These are phyloP conservation scores for Protostelium mycophagum DNA, from an alignment of 78 protist species.

Conservation along the genomic window DNA sequence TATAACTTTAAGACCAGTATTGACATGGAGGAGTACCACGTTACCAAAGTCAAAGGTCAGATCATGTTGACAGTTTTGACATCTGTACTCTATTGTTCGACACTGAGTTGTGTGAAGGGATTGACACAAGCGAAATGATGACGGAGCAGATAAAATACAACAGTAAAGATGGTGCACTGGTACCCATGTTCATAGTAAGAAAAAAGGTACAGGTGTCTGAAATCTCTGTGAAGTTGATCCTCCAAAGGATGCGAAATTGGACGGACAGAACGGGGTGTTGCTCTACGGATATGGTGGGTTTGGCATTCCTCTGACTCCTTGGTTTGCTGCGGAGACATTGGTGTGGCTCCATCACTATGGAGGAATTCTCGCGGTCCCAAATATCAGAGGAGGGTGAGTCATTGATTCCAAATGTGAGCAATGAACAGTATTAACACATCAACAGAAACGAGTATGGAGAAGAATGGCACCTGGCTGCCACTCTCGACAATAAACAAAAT, in stretches of 20 bases:
- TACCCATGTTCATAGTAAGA: slow-evolving; percentile 90
- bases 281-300: slow-evolving; percentile 94
- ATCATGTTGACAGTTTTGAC: background rate
- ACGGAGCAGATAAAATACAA: slow-evolving; percentile 76
- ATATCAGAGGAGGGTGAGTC: slow-evolving; percentile 86
- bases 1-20: slow-evolving; percentile 9
- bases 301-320: slow-evolving; percentile 64
- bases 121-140: slow-evolving; percentile 26
- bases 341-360: slow-evolving; percentile 51
- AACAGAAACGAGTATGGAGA: slow-evolving; percentile 86
- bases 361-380: slow-evolving; percentile 80
- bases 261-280: slow-evolving; percentile 16
- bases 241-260: background rate
- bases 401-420: too few species aligned
- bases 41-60: background rate
- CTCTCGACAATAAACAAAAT: slow-evolving; percentile 58
- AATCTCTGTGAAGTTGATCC: background rate
- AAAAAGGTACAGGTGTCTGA: slow-evolving; percentile 10
- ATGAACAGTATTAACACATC: too few species aligned
- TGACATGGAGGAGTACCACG: slow-evolving; percentile 14
- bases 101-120: slow-evolving; percentile 5
- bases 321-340: slow-evolving; percentile 35
- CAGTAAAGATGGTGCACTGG: slow-evolving; percentile 79
- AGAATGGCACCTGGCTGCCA: slow-evolving; percentile 88
- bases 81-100: background rate